Percentiles rank a stretch among this genome's conserved stretches.
Conservation (phyloP, 768 basidiomycete species). For the Boletus rubescentipes region DNA sequence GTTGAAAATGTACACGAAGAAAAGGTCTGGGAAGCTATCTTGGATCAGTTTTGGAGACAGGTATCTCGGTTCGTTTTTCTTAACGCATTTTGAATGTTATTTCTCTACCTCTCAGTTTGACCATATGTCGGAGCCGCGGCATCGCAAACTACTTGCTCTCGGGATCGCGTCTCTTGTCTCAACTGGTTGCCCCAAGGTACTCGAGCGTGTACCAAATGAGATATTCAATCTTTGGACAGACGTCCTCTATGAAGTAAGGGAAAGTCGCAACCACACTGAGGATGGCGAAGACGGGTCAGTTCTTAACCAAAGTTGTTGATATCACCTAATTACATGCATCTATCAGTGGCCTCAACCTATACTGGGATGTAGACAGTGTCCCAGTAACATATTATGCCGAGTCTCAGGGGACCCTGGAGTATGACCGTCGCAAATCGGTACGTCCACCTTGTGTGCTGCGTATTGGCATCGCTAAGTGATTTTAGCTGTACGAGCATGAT, state of each 20-base stretch:
- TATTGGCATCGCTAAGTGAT: slow-evolving; percentile 7
- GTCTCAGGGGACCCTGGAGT: slow-evolving; percentile 73
- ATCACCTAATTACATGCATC: not conserved
- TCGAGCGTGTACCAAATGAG: slow-evolving; percentile 68
- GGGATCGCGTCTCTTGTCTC: slow-evolving; percentile 76
- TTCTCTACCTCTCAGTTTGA: slow-evolving; percentile 61
- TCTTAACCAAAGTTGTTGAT: not conserved
- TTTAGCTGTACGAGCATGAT: slow-evolving; percentile 68
- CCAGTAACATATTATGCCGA: slow-evolving; percentile 58
- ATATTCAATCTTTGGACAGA: slow-evolving; percentile 88
- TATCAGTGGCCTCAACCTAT: slow-evolving; percentile 46
- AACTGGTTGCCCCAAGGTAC: slow-evolving; percentile 70
- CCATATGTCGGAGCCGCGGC: slow-evolving; percentile 82
- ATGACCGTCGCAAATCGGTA: slow-evolving; percentile 72
- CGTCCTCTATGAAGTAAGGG: slow-evolving; percentile 84
- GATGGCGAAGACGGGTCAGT: slow-evolving; percentile 39
- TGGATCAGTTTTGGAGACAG: slow-evolving; percentile 84
- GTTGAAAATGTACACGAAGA: slow-evolving; percentile 47
- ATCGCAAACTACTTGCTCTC: slow-evolving; percentile 83
- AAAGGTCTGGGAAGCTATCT: slow-evolving; percentile 59
- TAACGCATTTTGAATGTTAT: not conserved
- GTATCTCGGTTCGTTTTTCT: slow-evolving; percentile 39
- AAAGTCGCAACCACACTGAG: slow-evolving; percentile 46
- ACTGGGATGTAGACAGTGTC: slow-evolving; percentile 69
- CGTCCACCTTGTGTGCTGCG: slow-evolving; percentile 19